Evolutionary conservation across 139 green algal genomes (phyloP).

Genomic region (Dunaliella primolecta): DNA sequence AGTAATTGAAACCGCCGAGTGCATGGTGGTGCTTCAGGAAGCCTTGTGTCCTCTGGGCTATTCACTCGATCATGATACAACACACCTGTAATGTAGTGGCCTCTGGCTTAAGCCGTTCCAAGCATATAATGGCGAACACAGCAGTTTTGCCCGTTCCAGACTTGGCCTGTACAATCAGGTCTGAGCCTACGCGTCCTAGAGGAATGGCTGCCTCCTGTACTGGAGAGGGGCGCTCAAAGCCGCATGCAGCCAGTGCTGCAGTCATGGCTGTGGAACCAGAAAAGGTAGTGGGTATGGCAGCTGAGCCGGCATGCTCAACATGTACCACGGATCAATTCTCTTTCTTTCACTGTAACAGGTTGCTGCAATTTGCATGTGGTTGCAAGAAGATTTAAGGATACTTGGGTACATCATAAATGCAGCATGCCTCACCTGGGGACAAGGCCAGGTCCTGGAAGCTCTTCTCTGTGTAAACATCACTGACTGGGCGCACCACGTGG

Average conservation of each 20-base stretch:
- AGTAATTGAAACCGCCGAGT: too few species aligned
- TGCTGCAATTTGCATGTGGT: too few species aligned
- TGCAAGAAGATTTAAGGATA: too few species aligned
- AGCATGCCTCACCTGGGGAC: slow-evolving; percentile 28
- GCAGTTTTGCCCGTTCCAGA: slow-evolving; percentile 85
- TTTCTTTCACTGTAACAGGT: too few species aligned
- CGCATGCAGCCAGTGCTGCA: slow-evolving; percentile 43
- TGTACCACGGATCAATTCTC: too few species aligned
- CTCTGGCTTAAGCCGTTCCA: slow-evolving; percentile 51
- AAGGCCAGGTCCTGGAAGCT: slow-evolving; percentile 65
- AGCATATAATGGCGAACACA: slow-evolving; percentile 59
- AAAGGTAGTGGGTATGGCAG: too few species aligned
- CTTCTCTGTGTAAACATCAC: slow-evolving; percentile 48
- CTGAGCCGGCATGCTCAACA: too few species aligned
- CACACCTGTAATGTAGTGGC: slow-evolving; percentile 34
- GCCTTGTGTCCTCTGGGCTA: too few species aligned
- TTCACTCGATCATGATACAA: too few species aligned
- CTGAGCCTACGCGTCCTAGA: slow-evolving; percentile 60
- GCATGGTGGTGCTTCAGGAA: too few species aligned
- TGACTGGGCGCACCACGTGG: neutral
- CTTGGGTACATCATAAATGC: too few species aligned
- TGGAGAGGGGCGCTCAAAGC: slow-evolving; percentile 67
- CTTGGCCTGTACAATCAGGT: slow-evolving; percentile 85
- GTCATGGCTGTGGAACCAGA: slow-evolving; percentile 33
- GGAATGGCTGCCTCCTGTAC: slow-evolving; percentile 75